Conservation (phyloP, 2,329 filamentous ascomycete species). For the Fusarium devonianum region DNA sequence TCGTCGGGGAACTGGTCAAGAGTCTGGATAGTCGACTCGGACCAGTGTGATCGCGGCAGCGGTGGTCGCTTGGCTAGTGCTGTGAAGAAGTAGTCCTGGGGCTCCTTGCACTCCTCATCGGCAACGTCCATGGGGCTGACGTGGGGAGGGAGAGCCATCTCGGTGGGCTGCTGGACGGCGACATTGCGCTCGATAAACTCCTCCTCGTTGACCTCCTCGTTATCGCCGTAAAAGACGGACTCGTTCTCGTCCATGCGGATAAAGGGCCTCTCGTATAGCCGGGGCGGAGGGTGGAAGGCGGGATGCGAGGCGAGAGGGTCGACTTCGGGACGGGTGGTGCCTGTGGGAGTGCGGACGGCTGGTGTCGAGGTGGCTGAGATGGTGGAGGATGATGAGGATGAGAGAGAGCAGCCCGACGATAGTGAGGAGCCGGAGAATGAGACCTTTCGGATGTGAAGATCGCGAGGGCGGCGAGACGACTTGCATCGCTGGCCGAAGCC, state of each 20-base stretch:
- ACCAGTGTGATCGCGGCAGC: constrained; percentile 51
- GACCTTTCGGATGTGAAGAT: constrained; percentile 52
- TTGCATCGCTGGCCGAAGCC: constrained; percentile 49
- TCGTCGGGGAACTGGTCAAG: constrained; percentile 38
- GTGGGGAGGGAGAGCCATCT: constrained; percentile 45
- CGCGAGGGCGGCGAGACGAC: constrained; percentile 44
- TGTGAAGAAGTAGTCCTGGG: constrained; percentile 47
- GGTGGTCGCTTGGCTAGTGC: constrained; percentile 42
- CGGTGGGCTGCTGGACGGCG: constrained; percentile 36
- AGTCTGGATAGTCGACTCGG: constrained; percentile 51
- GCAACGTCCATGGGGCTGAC: constrained; percentile 38
- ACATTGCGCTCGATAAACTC: constrained; percentile 39
- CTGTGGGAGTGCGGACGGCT: constrained; percentile 36
- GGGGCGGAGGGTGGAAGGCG: constrained; percentile 47
- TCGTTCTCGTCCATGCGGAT: constrained; percentile 39
- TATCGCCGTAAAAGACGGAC: constrained; percentile 41
- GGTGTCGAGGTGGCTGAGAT: constrained; percentile 32
- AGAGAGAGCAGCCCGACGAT: constrained; percentile 48
- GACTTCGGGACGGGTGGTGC: constrained; percentile 39
- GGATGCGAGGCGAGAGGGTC: constrained; percentile 48
- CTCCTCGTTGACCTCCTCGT: constrained; percentile 37
- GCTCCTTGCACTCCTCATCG: constrained; percentile 36
- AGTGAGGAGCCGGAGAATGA: constrained; percentile 52
- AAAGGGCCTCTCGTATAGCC: constrained; percentile 48
- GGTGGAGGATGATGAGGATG: constrained; percentile 46